Evolutionary conservation across 2,329 filamentous ascomycete species (phyloP).

Genomic region (Talaromyces pinophilus): DNA sequence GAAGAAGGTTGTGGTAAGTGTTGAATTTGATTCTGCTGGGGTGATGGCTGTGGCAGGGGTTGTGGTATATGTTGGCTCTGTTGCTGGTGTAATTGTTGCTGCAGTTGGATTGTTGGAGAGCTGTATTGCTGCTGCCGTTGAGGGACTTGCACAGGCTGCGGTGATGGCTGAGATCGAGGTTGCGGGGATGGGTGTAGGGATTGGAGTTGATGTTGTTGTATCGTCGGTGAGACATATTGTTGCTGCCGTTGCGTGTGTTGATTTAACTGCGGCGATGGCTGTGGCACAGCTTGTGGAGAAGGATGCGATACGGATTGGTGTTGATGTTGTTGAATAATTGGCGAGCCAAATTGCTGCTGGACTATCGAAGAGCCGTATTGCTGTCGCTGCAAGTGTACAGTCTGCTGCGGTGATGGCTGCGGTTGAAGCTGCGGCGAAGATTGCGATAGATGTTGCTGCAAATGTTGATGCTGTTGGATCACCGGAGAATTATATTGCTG

Average conservation of each 20-base stretch:
- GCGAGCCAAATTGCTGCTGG: constrained; percentile 28
- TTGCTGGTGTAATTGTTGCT: background rate
- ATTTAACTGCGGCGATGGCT: constrained; percentile 27
- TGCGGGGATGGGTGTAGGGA: background rate
- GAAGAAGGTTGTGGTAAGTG: constrained; percentile 8
- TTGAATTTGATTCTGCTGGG: constrained; percentile 11
- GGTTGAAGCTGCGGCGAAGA: constrained; percentile 16
- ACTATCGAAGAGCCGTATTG: constrained; percentile 12
- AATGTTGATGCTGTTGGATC: constrained; percentile 11
- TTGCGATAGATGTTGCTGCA: constrained; percentile 15
- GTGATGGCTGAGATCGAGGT: constrained; percentile 16
- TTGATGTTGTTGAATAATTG: constrained; percentile 28
- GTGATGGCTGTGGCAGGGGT: background rate
- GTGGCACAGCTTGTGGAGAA: constrained; percentile 28
- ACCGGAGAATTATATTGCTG: constrained; percentile 11
- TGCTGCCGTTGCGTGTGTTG: constrained; percentile 22
- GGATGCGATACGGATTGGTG: constrained; percentile 20
- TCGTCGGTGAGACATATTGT: constrained; percentile 9
- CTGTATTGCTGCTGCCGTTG: constrained; percentile 20
- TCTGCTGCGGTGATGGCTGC: constrained; percentile 24
- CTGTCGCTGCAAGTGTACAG: constrained; percentile 15
- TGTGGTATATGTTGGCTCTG: background rate
- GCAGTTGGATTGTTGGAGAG: constrained; percentile 5
- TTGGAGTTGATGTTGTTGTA: constrained; percentile 12
- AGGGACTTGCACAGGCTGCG: constrained; percentile 25